Percentiles rank a stretch among this genome's conserved stretches.
Conservation (phyloP, 345 rosid genomes). For the Euphorbia peplus region DNA sequence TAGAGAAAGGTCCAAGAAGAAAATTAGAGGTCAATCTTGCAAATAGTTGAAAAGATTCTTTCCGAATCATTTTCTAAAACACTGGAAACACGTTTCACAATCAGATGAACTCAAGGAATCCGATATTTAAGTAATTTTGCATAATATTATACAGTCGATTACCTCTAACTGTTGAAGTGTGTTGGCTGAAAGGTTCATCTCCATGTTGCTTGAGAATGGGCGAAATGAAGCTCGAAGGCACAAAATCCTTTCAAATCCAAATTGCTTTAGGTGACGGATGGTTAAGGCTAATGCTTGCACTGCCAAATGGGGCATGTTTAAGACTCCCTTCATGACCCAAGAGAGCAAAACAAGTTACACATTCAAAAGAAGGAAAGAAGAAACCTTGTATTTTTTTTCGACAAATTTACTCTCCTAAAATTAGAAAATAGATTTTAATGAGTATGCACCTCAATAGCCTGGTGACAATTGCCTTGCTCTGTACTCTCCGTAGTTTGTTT, state of each 20-base stretch:
- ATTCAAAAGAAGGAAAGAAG: neutral
- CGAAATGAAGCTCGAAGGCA: conserved; percentile 69
- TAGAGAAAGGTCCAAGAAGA: conserved; percentile 8
- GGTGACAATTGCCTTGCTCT: conserved; percentile 22
- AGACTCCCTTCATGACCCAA: conserved; percentile 49
- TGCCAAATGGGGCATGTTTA: conserved; percentile 82
- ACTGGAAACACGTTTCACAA: neutral
- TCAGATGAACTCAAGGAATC: conserved; percentile 1
- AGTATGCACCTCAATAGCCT: conserved; percentile 47
- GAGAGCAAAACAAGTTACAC: conserved; percentile 2
- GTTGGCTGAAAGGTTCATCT: conserved; percentile 85
- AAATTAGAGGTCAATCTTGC: neutral
- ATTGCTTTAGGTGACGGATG: conserved; percentile 68
- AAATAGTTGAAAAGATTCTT: neutral
- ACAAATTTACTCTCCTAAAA: too few relatives aligned
- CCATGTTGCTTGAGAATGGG: conserved; percentile 61
- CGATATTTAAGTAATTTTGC: neutral
- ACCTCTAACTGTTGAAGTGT: conserved; percentile 95
- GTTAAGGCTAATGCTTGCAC: conserved; percentile 79
- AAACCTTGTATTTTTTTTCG: neutral
- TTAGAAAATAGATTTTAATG: neutral
- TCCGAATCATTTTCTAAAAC: neutral
- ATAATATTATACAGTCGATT: neutral
- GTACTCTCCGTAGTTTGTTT: conserved; percentile 24
- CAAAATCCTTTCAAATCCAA: conserved; percentile 84